These are phyloP conservation scores for Kregervanrija delftensis DNA, from an alignment of 805 yeast species.

Conservation along the genomic window DNA sequence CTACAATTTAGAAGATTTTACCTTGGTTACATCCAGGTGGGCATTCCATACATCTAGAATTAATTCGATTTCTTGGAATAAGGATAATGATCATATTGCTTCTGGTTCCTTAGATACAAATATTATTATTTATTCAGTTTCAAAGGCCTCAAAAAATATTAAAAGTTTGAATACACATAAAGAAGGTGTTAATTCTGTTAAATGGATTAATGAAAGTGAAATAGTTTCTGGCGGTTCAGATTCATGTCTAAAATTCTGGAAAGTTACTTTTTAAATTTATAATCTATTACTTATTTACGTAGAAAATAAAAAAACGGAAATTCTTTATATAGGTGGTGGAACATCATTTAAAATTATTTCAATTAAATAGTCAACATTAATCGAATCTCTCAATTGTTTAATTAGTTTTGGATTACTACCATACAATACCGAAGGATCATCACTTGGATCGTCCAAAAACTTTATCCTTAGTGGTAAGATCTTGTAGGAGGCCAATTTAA, in stretches of 20 bases:
- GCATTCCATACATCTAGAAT: conserved; percentile 87
- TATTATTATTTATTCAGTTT: conserved; percentile 71
- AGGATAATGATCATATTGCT: conserved; percentile 62
- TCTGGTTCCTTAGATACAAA: conserved; percentile 83
- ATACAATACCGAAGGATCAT: conserved; percentile 48
- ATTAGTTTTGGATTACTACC: conserved; percentile 46
- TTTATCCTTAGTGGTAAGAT: conserved; percentile 41
- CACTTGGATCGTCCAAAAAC: conserved; percentile 25
- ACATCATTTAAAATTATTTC: conserved; percentile 47
- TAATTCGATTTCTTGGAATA: conserved; percentile 71
- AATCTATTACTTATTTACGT: conserved; percentile 2
- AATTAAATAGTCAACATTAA: conserved; percentile 42
- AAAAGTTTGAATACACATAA: conserved; percentile 78
- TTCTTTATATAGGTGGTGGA: conserved; percentile 40
- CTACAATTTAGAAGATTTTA: conserved; percentile 46
- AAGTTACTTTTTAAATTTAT: conserved; percentile 19
- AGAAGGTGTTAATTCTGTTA: conserved; percentile 72
- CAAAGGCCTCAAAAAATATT: conserved; percentile 68
- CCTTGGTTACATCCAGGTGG: conserved; percentile 83
- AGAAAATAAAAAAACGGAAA: not conserved
- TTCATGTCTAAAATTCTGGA: conserved; percentile 75
- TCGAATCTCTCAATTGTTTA: conserved; percentile 32
- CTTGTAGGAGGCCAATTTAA: conserved; percentile 42
- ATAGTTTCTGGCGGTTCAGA: conserved; percentile 76
- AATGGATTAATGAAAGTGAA: conserved; percentile 50